Evolutionary conservation across 768 basidiomycete species (phyloP), one percentile per base, ranked within the genome.

Genomic region (Podaxis pistillaris): DNA sequence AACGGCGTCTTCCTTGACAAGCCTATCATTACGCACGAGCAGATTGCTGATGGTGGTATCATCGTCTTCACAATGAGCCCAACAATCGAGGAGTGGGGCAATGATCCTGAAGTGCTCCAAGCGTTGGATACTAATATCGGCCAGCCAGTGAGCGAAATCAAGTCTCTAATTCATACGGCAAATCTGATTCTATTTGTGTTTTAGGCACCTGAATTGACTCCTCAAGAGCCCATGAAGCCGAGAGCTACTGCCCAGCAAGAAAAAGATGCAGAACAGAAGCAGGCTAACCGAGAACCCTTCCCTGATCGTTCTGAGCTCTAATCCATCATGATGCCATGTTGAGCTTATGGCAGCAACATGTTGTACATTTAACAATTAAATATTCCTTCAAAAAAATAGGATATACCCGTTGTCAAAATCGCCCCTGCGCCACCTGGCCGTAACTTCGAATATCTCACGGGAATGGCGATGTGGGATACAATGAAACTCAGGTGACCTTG

Each of bases 61-160:
- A 71, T 91, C 24, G 75, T 75, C 47, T 92, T 90, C 66, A 81
- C 82, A 64, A 91, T 92, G 89, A 84, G 81, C 50, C 76, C 75
- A 4, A 71, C 68, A 30, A 58, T 75, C 3, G 69, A 75, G 61
- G 64, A 37, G 9, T 77, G 76, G 76, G 76, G 75, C 4, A 75
- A 75, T 52, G 70, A 71, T 54, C 67, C 60, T 4, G 66, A 57
- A 8, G 65, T 72, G 2, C 64, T 73, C 65, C 30, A 59, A 28
- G 60, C 59, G 22, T 26, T 62, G 47, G 61, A 50, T 30, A 24
- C 49, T n/a, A 56, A 59, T 46, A 36, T 63, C 2, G 56, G 52
- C 4, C 40, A 59, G 38, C 22, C 56, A 15, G 54, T 62, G 54
- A 62, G 55, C 28, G 26, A 15, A 15, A 5, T 22, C 19, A 12